Conservation (phyloP, 768 basidiomycete species). For the Sistotremastrum niveocremeum region DNA sequence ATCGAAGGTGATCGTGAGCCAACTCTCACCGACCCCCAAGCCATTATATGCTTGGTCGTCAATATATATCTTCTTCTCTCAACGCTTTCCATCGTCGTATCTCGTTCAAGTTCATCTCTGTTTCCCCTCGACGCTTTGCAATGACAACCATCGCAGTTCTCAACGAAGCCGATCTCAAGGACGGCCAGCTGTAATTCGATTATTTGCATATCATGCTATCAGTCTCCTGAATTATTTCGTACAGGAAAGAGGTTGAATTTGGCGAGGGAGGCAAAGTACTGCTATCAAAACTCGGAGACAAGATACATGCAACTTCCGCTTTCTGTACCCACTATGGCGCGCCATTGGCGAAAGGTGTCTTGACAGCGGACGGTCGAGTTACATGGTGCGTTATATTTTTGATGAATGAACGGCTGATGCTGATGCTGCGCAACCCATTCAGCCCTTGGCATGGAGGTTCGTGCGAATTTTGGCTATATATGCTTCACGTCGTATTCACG, state of each 20-base stretch:
- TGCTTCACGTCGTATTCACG: conserved; percentile 1
- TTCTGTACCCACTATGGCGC: conserved; percentile 91
- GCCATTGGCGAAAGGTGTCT: conserved; percentile 69
- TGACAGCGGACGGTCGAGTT: conserved; percentile 65
- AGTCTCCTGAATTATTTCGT: not conserved
- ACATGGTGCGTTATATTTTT: conserved; percentile 42
- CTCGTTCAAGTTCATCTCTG: too few species aligned
- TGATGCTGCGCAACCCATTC: not conserved
- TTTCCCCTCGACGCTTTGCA: conserved; percentile 4
- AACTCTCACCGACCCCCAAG: too few species aligned
- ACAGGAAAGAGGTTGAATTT: conserved; percentile 75
- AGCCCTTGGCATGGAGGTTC: conserved; percentile 85
- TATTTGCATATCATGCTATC: not conserved
- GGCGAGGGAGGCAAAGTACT: conserved; percentile 62
- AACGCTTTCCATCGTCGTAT: too few species aligned
- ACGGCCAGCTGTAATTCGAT: conserved; percentile 36
- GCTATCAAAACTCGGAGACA: conserved; percentile 60
- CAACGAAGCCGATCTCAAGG: conserved; percentile 30
- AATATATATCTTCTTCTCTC: too few species aligned
- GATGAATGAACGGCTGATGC: not conserved
- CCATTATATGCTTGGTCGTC: too few species aligned
- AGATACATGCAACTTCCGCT: conserved; percentile 66
- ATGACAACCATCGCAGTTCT: conserved; percentile 35
- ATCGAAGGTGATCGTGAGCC: too few species aligned
- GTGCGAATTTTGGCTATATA: conserved; percentile 4